Evolutionary conservation across 768 basidiomycete species (phyloP).

Genomic region (Termitomyces heimii): DNA sequence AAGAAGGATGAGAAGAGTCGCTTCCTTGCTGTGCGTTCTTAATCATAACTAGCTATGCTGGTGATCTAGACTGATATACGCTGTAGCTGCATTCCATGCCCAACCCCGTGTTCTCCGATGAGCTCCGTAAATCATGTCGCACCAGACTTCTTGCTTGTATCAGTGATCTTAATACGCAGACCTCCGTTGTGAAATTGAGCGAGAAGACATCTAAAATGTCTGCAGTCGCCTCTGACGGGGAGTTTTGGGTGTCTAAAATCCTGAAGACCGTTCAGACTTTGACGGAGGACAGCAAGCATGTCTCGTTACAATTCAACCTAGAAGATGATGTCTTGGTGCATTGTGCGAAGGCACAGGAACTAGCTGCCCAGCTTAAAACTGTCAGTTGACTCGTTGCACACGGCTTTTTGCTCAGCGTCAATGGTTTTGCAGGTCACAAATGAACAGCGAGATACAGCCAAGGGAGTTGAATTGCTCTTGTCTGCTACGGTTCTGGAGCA

Average conservation of each 20-base stretch:
- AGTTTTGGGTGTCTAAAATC: slow-evolving; percentile 73
- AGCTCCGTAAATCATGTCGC: slow-evolving; percentile 60
- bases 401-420: neutral
- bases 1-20: slow-evolving; percentile 68
- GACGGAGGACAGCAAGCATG: slow-evolving; percentile 67
- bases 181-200: slow-evolving; percentile 42
- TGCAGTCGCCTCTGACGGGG: slow-evolving; percentile 63
- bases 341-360: slow-evolving; percentile 37
- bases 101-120: slow-evolving; percentile 67
- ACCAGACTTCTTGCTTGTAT: slow-evolving; percentile 67
- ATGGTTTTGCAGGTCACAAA: slow-evolving; percentile 20
- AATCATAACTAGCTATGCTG: neutral
- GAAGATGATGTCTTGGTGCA: slow-evolving; percentile 52
- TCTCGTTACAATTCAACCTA: slow-evolving; percentile 40
- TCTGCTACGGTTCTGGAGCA: slow-evolving; percentile 65
- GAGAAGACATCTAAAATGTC: slow-evolving; percentile 50
- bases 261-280: slow-evolving; percentile 49
- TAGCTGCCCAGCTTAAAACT: slow-evolving; percentile 35
- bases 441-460: slow-evolving; percentile 46
- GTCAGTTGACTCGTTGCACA: slow-evolving; percentile 22
- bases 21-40: slow-evolving; percentile 49
- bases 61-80: slow-evolving; percentile 1
- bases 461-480: slow-evolving; percentile 68
- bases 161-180: slow-evolving; percentile 63
- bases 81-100: slow-evolving; percentile 56